phyloP scores from a whole-genome alignment of 2,329 filamentous ascomycete species.

The Exophiala phaeomuriformis region DNA sequence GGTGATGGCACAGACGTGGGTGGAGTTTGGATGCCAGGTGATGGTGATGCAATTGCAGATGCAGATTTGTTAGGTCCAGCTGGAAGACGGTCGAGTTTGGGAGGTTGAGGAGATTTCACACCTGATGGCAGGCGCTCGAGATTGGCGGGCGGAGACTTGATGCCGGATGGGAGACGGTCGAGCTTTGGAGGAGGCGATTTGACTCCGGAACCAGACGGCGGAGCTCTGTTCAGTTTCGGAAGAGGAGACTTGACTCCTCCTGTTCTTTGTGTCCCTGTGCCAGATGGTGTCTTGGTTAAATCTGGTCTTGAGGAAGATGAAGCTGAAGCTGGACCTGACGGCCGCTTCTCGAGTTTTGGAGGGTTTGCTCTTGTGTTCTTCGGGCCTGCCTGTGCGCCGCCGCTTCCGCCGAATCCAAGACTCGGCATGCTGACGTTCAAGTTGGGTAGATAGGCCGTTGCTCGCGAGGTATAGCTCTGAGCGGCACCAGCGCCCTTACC shows the following conservation, averaged over 20 bases:
- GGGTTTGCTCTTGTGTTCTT: conserved; percentile 4
- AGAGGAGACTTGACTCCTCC: background rate
- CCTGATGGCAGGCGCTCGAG: conserved; percentile 4
- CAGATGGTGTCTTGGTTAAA: background rate
- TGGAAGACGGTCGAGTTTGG: background rate
- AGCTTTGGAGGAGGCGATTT: conserved; percentile 1
- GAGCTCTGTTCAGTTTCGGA: background rate
- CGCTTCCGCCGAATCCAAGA: conserved; percentile 10
- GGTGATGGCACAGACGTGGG: conserved; percentile 14
- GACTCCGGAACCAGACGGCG: background rate
- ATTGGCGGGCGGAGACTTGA: conserved; percentile 14
- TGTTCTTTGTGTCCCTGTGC: background rate
- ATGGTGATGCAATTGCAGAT: too few species aligned
- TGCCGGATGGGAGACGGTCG: background rate
- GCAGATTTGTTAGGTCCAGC: background rate
- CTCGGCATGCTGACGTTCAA: conserved; percentile 9
- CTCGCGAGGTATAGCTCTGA: conserved; percentile 22
- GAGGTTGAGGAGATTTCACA: background rate
- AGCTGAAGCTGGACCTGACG: conserved; percentile 3
- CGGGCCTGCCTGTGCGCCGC: background rate
- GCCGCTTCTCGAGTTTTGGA: conserved; percentile 14
- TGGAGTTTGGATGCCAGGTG: conserved; percentile 7
- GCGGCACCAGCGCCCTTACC: conserved; percentile 3
- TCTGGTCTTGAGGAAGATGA: background rate
- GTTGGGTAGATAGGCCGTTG: conserved; percentile 21